Conservation (phyloP, 2,329 filamentous ascomycete species). For the Lomentospora prolificans region DNA sequence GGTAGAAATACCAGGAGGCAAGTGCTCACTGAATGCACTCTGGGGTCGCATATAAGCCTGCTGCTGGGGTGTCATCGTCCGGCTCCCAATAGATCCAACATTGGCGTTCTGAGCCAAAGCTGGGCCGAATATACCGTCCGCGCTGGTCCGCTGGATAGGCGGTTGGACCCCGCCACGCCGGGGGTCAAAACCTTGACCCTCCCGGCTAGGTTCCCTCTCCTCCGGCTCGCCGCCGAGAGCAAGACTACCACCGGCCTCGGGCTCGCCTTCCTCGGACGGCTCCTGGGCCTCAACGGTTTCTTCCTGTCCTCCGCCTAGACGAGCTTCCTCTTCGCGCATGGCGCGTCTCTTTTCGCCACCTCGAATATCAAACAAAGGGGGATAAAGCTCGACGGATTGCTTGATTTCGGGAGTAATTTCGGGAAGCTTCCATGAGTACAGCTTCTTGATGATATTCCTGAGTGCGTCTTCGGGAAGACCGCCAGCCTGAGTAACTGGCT, state of each 20-base stretch:
- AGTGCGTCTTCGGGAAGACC: constrained; percentile 9
- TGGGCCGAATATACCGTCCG: constrained; percentile 45
- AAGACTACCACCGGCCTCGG: constrained; percentile 72
- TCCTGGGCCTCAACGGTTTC: constrained; percentile 34
- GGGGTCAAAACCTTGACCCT: constrained; percentile 42
- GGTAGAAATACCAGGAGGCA: constrained; percentile 47
- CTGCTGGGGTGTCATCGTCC: constrained; percentile 73
- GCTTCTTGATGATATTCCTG: constrained; percentile 10
- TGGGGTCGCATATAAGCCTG: constrained; percentile 60
- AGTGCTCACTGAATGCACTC: constrained; percentile 46
- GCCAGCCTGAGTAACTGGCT: neutral
- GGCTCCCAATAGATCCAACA: constrained; percentile 44
- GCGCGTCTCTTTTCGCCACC: constrained; percentile 74
- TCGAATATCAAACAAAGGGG: constrained; percentile 71
- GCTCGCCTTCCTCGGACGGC: constrained; percentile 64
- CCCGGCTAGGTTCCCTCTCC: constrained; percentile 52
- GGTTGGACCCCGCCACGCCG: constrained; percentile 63
- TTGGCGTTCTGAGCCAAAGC: constrained; percentile 38
- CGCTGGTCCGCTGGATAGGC: constrained; percentile 58
- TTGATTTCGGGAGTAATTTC: constrained; percentile 12
- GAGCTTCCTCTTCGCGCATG: constrained; percentile 59
- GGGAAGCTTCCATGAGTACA: constrained; percentile 14
- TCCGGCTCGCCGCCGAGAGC: constrained; percentile 91
- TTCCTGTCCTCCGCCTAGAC: constrained; percentile 36
- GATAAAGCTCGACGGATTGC: constrained; percentile 25